These are phyloP conservation scores for Pluteus cervinus DNA, from an alignment of 768 basidiomycete genomes.

Conservation along the genomic window DNA sequence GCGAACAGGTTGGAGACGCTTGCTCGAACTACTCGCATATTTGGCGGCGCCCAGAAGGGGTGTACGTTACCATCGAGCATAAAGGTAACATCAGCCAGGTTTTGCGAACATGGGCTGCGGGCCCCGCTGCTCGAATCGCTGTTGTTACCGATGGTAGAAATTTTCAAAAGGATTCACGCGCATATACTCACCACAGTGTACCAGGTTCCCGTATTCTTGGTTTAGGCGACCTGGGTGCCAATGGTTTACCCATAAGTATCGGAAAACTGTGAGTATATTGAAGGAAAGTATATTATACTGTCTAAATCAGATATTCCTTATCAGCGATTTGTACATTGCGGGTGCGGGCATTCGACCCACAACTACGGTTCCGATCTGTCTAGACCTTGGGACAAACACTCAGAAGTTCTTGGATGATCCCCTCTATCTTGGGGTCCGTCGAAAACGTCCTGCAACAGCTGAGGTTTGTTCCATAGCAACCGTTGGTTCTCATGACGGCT, in stretches of 20 bases:
- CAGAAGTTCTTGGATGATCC: slow-evolving; percentile 61
- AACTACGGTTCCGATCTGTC: slow-evolving; percentile 57
- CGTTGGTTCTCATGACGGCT: slow-evolving; percentile 1
- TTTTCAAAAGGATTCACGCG: slow-evolving; percentile 14
- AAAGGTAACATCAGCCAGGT: slow-evolving; percentile 58
- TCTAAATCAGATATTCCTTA: slow-evolving; percentile 4
- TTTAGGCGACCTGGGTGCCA: slow-evolving; percentile 45
- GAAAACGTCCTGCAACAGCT: slow-evolving; percentile 36
- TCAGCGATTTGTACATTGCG: slow-evolving; percentile 61
- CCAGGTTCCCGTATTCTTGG: slow-evolving; percentile 69
- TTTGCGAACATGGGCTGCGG: slow-evolving; percentile 44
- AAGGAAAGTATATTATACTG: not conserved
- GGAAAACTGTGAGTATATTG: slow-evolving; percentile 55
- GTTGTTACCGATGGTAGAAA: slow-evolving; percentile 70
- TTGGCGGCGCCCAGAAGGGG: slow-evolving; percentile 56
- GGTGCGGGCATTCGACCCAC: slow-evolving; percentile 59
- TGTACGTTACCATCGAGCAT: slow-evolving; percentile 60
- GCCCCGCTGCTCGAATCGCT: slow-evolving; percentile 48
- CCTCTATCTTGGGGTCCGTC: slow-evolving; percentile 67
- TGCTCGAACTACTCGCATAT: slow-evolving; percentile 69
- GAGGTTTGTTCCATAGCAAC: slow-evolving; percentile 24
- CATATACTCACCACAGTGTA: slow-evolving; percentile 6
- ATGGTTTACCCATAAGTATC: slow-evolving; percentile 55
- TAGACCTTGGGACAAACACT: slow-evolving; percentile 77
- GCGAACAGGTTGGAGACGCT: slow-evolving; percentile 57